Conservation (phyloP, 495 filamentous ascomycete genomes). For the Penicillium crystallinum region DNA sequence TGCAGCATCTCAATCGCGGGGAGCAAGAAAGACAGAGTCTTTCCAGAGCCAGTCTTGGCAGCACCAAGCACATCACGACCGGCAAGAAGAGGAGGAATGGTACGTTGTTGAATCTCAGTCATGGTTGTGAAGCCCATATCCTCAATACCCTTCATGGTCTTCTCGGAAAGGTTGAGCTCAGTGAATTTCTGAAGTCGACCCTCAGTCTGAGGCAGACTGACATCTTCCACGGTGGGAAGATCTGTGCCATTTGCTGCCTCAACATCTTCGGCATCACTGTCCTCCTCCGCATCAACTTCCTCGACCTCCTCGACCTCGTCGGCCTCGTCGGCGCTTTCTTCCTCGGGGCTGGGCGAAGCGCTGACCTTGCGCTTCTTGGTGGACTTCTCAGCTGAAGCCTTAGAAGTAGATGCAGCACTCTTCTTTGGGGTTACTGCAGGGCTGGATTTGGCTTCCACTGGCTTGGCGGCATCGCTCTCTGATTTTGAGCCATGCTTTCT, state of each 20-base stretch:
- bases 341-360: constrained; percentile 28
- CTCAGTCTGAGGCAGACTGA: constrained; percentile 53
- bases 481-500: constrained; percentile 43
- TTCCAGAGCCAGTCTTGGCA: constrained; percentile 94
- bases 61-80: constrained; percentile 93
- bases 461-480: constrained; percentile 26
- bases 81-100: constrained; percentile 81
- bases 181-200: constrained; percentile 59
- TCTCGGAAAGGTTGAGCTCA: constrained; percentile 79
- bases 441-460: constrained; percentile 20
- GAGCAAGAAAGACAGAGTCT: constrained; percentile 92
- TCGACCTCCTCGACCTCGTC: constrained; percentile 22
- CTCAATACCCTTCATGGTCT: constrained; percentile 80
- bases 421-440: constrained; percentile 22
- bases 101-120: constrained; percentile 91
- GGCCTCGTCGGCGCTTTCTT: constrained; percentile 24
- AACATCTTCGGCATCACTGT: constrained; percentile 18
- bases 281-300: constrained; percentile 12
- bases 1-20: constrained; percentile 92
- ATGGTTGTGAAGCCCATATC: constrained; percentile 91
- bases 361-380: constrained; percentile 37
- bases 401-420: constrained; percentile 11
- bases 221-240: constrained; percentile 45
- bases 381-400: constrained; percentile 21
- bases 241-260: constrained; percentile 30